These are phyloP conservation scores for Lenzites betulinus DNA, from an alignment of 768 basidiomycete species.

Conservation along the genomic window DNA sequence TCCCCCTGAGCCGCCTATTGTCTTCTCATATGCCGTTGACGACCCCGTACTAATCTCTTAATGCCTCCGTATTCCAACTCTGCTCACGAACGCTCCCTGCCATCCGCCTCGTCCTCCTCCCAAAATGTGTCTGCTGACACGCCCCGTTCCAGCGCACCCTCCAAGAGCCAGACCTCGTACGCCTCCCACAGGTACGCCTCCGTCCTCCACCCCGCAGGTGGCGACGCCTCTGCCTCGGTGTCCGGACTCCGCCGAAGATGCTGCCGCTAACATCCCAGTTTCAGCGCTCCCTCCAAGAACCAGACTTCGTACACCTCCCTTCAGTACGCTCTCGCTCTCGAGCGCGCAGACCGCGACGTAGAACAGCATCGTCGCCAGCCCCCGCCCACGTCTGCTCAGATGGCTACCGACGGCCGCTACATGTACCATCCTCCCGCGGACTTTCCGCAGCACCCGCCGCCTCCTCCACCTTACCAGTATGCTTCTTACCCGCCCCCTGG, in stretches of 20 bases:
- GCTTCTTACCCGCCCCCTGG: slow-evolving; percentile 38
- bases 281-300: slow-evolving; percentile 4
- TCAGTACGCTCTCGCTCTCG: slow-evolving; percentile 21
- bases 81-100: no score
- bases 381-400: slow-evolving; percentile 26
- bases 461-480: slow-evolving; percentile 48
- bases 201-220: no score
- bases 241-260: slow-evolving; percentile 4
- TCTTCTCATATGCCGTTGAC: slow-evolving; percentile 7
- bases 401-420: slow-evolving; percentile 57
- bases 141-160: no score
- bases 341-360: slow-evolving; percentile 2
- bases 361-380: slow-evolving; percentile 1
- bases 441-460: background rate
- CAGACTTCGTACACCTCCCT: slow-evolving; percentile 25
- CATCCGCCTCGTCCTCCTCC: no score
- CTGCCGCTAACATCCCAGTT: slow-evolving; percentile 17
- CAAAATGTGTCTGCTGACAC: no score
- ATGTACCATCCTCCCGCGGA: slow-evolving; percentile 53
- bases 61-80: no score
- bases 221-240: slow-evolving; percentile 1
- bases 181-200: no score
- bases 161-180: no score
- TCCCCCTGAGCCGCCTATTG: background rate
- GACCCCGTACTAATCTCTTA: background rate